These are phyloP conservation scores for Pseudonitzschia multiseries DNA, from an alignment of 108 stramenopile species.

Conservation along the genomic window DNA sequence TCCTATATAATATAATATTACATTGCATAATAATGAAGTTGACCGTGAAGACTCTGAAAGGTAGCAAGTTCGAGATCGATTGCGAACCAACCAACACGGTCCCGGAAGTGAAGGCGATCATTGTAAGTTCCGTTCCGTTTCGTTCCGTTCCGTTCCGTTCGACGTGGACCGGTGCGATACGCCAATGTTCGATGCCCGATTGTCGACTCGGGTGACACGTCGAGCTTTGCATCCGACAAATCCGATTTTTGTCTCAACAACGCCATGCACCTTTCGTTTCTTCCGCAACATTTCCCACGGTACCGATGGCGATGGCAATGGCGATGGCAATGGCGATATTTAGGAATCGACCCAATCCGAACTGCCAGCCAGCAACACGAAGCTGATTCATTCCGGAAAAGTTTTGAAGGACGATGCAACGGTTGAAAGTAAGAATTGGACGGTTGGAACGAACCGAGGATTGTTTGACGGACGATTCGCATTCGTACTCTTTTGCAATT, in stretches of 20 bases:
- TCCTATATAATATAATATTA: no score
- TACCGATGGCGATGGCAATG: background rate
- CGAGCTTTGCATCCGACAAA: no score
- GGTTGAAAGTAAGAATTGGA: constrained; percentile 44
- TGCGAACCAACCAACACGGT: constrained; percentile 70
- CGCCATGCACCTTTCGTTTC: background rate
- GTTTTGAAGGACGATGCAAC: constrained; percentile 92
- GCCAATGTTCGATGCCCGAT: no score
- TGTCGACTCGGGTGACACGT: no score
- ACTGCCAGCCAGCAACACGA: constrained; percentile 74
- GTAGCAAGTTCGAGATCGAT: constrained; percentile 79
- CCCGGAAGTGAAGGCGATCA: constrained; percentile 68
- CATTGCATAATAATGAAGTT: constrained; percentile 66
- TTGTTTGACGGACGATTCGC: background rate
- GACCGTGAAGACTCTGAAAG: constrained; percentile 87
- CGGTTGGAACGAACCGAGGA: no score
- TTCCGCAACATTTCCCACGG: background rate
- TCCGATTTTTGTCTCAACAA: no score
- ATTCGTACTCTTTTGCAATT: background rate
- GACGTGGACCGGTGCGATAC: no score
- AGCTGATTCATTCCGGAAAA: constrained; percentile 96
- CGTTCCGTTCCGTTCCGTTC: background rate
- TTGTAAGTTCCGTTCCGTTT: constrained; percentile 50
- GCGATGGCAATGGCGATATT: no score
- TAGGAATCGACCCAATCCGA: constrained; percentile 79